Evolutionary conservation across 306 rosid species (phyloP).

Genomic region (Ormosia emarginata): DNA sequence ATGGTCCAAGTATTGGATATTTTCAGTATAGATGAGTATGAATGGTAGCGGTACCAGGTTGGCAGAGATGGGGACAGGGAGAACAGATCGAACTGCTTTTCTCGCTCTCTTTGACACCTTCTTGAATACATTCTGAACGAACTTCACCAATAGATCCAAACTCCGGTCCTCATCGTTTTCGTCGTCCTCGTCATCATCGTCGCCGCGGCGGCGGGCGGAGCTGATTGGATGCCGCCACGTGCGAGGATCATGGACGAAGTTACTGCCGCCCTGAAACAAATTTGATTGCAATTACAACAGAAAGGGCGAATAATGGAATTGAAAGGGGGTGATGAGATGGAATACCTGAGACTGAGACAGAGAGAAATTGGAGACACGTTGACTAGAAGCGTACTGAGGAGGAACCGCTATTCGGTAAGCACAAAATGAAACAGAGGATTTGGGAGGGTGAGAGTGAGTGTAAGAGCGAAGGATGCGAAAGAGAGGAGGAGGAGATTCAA

Average conservation of each 20-base stretch:
- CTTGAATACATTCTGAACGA: conserved; percentile 63
- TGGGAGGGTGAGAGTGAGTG: not conserved
- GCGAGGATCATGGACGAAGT: conserved; percentile 43
- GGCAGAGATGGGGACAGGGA: conserved; percentile 60
- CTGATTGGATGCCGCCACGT: conserved; percentile 49
- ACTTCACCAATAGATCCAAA: conserved; percentile 62
- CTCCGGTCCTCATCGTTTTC: conserved; percentile 71
- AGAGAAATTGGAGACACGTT: conserved; percentile 41
- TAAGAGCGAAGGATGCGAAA: not conserved
- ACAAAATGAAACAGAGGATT: not conserved
- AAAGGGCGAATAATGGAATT: not conserved
- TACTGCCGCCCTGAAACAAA: conserved; percentile 44
- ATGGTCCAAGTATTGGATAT: too few relatives aligned
- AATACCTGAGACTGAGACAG: conserved; percentile 38
- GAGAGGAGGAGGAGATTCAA: not conserved
- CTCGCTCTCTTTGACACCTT: conserved; percentile 64
- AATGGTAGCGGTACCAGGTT: conserved; percentile 41
- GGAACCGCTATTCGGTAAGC: not conserved
- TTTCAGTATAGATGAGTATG: too few relatives aligned
- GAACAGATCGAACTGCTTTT: conserved; percentile 69
- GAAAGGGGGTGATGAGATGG: not conserved
- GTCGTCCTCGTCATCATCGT: conserved; percentile 42
- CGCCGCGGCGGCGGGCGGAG: not conserved
- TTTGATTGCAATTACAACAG: not conserved
- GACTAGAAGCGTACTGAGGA: conserved; percentile 41